Base-by-base conservation (phyloP, 495 filamentous ascomycete species). In the Friedmanniomyces simplex region DNA sequence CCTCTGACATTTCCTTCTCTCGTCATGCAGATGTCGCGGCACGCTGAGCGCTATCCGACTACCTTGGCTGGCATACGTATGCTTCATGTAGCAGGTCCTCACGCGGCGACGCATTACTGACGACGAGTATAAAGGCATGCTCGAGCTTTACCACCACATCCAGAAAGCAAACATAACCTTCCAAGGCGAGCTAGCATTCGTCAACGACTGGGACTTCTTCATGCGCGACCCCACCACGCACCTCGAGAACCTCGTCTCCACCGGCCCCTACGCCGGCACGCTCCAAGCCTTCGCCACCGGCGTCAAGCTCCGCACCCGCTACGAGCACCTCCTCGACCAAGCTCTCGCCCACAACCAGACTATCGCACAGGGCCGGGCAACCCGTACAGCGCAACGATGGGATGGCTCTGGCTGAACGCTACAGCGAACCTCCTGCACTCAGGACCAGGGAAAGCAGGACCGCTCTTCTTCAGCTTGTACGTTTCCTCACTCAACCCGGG, bases 371-470 rank as follows among this genome's bases (percentile, higher is more conserved):
- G 80, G 1, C 81, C 81, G 20, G 81, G 81, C 11, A 83, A 78
- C 49, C 70, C 69, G 34, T 82, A 77, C 57, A 76, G 74, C n/a
- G 72, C 69, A 14, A 70, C 73, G 0, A 82, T 83, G 77, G 81
- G 81, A 10, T 82, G 74, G 76, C 67, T 84, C 16, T 84, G 80
- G 80, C 57, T 84, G 55, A 81, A 84, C 68, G 78, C 81, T 14
- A 82, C 80, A 1, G 67, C 73, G 16, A 67, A 71, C 50, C 66
- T 84, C 34, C 66, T 84, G 50, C 58, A 61, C 11, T 56, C 72
- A 36, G 80, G 80, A 0, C 74, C 76, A 2, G 57, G 61, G 21
- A 55, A 64, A 32, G 73, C 68, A 45, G 79, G 80, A 1, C 68
- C 71, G 10, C 56, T 81, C 24, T 83, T 78, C 61, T 76, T 82